Conservation (phyloP, 495 filamentous ascomycete species). For the Jackrogersella minutella region DNA sequence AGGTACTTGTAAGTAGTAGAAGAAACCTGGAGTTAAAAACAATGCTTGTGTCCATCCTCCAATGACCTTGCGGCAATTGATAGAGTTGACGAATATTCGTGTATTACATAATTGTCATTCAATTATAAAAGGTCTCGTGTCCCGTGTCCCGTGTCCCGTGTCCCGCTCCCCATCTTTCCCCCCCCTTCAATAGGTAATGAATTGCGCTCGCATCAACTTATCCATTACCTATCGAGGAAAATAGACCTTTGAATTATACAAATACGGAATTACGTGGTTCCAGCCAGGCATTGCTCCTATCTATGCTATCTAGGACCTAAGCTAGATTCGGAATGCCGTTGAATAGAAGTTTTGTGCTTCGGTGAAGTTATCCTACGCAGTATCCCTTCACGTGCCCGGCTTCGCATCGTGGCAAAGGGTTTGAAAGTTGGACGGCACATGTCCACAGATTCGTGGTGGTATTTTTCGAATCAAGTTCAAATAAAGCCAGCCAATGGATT, state of each 20-base stretch:
- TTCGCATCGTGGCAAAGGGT: slow-evolving; percentile 23
- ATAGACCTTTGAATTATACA: not conserved
- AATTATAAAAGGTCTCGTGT: too few species aligned
- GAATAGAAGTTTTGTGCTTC: not conserved
- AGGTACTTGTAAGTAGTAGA: too few species aligned
- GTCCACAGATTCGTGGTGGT: not conserved
- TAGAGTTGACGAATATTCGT: not conserved
- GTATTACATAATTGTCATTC: slow-evolving; percentile 12
- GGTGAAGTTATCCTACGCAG: not conserved
- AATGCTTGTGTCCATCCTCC: too few species aligned
- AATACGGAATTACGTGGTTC: not conserved
- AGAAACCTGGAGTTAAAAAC: too few species aligned
- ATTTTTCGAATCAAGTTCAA: not conserved
- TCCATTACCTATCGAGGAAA: too few species aligned
- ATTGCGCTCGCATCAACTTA: too few species aligned
- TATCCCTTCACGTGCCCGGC: slow-evolving; percentile 23
- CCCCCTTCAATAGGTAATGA: not conserved
- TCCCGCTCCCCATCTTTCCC: slow-evolving; percentile 3
- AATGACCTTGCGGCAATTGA: too few species aligned
- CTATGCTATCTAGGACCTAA: not conserved
- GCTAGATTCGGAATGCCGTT: slow-evolving; percentile 15
- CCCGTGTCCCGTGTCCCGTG: slow-evolving; percentile 1
- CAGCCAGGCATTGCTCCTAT: not conserved
- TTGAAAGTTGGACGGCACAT: slow-evolving; percentile 1
- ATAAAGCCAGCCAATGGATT: slow-evolving; percentile 31